Base-by-base conservation (phyloP, 2,329 filamentous ascomycete genomes). In the Hypoxylon sp. region DNA sequence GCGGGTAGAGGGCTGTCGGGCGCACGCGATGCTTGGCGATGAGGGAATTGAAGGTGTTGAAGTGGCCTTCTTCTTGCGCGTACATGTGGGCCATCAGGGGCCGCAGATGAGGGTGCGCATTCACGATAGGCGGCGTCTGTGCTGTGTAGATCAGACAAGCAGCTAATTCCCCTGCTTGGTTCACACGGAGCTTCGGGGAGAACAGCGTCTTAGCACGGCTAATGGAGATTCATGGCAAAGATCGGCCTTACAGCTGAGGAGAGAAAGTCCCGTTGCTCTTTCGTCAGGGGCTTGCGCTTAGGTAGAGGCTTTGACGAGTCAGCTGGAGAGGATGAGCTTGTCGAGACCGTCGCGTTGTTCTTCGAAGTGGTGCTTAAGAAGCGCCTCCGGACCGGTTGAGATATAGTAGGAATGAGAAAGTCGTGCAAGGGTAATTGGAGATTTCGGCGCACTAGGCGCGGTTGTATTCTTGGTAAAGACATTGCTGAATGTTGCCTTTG, bases 1-100 rank as follows among this genome's bases (percentile, higher is more conserved):
- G 68, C 0, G 96, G 96, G 75, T 96, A 97, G 82, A 99, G 91
- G 11, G 91, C 92, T 0, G 96, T 97, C 0, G 96, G 96, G 0
- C 96, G 92, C 53, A 99, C 89, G 60, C 93, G 93, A 79, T 98
- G 96, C 74, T 90, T 91, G 16, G 91, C 89, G 3, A 98, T 83
- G 24, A 98, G 85, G 2, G 83, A 74, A 79, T 97, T 97, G 85
- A 98, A 99, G 33, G 90, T 96, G 3, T 82, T 79, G 72, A 98
- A 89, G 79, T 99, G 96, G 7, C 89, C 91, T 11, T 88, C 93
- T 83, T 99, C 96, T 78, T 99, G 96, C 74, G 96, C 93, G 83
- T 97, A 94, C 96, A 99, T 99, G 84, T 98, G 96, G 73, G 90
- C 88, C 93, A 99, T 97, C 30, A 98, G 82, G 0, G 93, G 91